Conservation (phyloP, 305 asterid species). For the Fraxinus greggii region DNA sequence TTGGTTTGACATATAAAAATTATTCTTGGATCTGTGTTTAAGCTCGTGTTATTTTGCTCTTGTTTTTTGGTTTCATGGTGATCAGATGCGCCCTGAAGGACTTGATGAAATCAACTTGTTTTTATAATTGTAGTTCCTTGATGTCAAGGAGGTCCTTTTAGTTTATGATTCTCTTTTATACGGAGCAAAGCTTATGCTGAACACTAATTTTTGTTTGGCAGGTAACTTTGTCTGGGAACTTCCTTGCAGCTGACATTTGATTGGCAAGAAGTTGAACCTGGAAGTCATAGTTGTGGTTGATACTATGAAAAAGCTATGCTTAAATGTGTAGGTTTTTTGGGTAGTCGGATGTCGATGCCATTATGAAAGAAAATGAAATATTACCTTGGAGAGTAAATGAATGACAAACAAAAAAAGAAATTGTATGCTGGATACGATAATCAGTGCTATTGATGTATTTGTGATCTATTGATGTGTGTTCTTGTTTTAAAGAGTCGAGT, state of each 20-base stretch:
- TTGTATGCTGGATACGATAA: not conserved
- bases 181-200: not conserved
- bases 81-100: not conserved
- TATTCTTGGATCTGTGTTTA: not conserved
- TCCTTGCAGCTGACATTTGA: conserved; percentile 73
- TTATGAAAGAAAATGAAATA: not conserved
- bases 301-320: not conserved
- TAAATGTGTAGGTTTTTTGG: not conserved
- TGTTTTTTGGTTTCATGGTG: not conserved
- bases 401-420: not conserved
- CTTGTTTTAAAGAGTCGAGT: not conserved
- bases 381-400: not conserved
- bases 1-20: not conserved
- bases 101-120: not conserved
- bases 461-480: not conserved
- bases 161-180: not conserved
- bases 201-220: conserved; percentile 31
- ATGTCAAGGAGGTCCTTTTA: not conserved
- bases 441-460: not conserved
- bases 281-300: not conserved
- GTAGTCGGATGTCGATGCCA: not conserved
- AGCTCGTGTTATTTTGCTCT: not conserved
- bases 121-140: not conserved
- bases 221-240: conserved; percentile 65
- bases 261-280: conserved; percentile 13